Evolutionary conservation across 2,329 filamentous ascomycete genomes (phyloP).

Genomic region (Fusarium guadeloupense): DNA sequence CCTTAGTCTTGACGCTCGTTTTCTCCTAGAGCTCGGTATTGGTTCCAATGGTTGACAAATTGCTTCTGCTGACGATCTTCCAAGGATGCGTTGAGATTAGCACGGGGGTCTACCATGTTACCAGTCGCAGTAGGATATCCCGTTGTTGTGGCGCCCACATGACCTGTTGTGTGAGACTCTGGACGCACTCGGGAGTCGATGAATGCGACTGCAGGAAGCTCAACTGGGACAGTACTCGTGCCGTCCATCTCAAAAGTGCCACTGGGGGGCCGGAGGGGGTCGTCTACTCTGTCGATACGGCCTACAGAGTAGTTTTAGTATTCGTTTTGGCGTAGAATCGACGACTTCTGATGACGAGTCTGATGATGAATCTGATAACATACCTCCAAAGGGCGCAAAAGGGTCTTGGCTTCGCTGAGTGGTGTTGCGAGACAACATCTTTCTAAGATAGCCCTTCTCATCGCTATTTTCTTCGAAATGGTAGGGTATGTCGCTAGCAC

Average conservation of each 20-base stretch:
- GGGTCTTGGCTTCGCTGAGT: slow-evolving; percentile 46
- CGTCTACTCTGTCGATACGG: slow-evolving; percentile 46
- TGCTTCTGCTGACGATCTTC: slow-evolving; percentile 42
- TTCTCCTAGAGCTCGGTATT: slow-evolving; percentile 42
- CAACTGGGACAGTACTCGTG: slow-evolving; percentile 44
- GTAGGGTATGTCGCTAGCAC: slow-evolving; percentile 23
- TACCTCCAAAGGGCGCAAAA: slow-evolving; percentile 59
- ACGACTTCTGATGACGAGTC: neutral
- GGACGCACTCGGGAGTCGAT: slow-evolving; percentile 9
- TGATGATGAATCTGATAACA: slow-evolving; percentile 20
- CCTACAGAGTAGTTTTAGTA: slow-evolving; percentile 42
- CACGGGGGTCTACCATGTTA: slow-evolving; percentile 44
- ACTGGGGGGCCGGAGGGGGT: slow-evolving; percentile 40
- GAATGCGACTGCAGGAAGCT: slow-evolving; percentile 46
- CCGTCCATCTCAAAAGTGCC: slow-evolving; percentile 53
- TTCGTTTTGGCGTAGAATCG: slow-evolving; percentile 7
- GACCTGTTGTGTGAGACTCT: slow-evolving; percentile 7
- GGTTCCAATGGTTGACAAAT: slow-evolving; percentile 53
- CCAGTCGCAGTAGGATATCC: slow-evolving; percentile 15
- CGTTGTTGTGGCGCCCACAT: slow-evolving; percentile 2
- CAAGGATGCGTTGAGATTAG: slow-evolving; percentile 48
- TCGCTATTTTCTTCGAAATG: slow-evolving; percentile 43
- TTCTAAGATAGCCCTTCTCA: slow-evolving; percentile 23
- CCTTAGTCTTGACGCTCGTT: neutral
- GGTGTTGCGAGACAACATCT: slow-evolving; percentile 42